Evolutionary conservation across 2,329 filamentous ascomycete genomes (phyloP).

Genomic region (Cytospora paraplurivora): DNA sequence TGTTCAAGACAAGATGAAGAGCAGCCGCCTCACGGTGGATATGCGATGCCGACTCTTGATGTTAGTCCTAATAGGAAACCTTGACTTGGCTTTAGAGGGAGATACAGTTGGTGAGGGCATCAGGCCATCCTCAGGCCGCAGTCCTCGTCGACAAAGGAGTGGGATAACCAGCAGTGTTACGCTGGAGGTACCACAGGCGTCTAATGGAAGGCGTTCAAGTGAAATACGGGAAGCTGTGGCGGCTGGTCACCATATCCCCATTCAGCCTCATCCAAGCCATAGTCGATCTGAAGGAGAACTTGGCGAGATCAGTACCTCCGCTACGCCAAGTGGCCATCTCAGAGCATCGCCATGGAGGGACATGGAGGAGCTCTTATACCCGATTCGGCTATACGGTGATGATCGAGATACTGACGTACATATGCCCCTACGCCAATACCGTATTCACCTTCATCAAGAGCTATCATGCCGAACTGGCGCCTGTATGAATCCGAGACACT

Average conservation of each 20-base stretch:
- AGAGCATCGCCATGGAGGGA: conserved; percentile 34
- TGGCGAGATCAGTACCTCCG: not conserved
- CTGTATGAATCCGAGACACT: conserved; percentile 16
- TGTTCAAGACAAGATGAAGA: conserved; percentile 30
- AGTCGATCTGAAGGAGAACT: not conserved
- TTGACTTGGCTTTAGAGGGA: conserved; percentile 31
- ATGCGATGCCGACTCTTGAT: conserved; percentile 32
- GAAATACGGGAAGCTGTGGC: not conserved
- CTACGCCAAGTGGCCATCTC: not conserved
- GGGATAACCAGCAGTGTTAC: not conserved
- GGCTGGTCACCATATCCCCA: not conserved
- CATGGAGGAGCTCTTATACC: conserved; percentile 34
- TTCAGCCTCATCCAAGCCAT: not conserved
- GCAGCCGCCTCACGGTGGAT: conserved; percentile 32
- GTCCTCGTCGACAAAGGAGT: not conserved
- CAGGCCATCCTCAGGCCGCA: not conserved
- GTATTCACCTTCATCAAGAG: conserved; percentile 3
- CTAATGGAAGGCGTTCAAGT: not conserved
- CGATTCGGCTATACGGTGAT: conserved; percentile 31
- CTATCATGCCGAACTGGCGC: not conserved
- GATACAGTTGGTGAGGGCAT: conserved; percentile 12
- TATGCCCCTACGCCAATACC: conserved; percentile 31
- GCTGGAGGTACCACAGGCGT: not conserved
- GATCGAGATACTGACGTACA: conserved; percentile 15
- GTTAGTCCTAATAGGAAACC: conserved; percentile 36